Base-by-base conservation (phyloP, 352 stramenopile species). In the Globisporangium ultimum region DNA sequence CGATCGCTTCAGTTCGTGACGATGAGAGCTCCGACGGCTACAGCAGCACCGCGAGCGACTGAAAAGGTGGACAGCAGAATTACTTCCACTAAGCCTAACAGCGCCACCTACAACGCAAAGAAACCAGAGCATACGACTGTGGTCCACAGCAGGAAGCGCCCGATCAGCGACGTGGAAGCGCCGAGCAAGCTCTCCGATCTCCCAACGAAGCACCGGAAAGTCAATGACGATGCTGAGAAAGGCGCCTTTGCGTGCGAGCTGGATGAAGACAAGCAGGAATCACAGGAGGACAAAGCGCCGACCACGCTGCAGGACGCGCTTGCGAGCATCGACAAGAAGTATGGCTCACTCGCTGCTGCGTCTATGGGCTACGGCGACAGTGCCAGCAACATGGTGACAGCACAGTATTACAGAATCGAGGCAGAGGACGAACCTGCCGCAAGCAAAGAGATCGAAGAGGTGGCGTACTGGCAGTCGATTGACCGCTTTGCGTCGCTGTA, bases 401-500 rank as follows among this genome's bases (percentile, higher is more conserved):
- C 13, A 54, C 20, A 24, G 2, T 20, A 6, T 5, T 22, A 11
- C 13, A 48, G 18, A 38, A 1, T 47, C 2, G 21, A 40, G 12
- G 15, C 53, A 17, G 24, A 17, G 40, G 24, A 50, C 24, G 38
- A 18, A 3, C 20, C 32, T 10, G 41, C 21, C 47, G 17, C 47
- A 8, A 45, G 28, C 51, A 38, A 48, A 10, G 18, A 50, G 17
- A 52, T 64, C 20, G 20, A 59, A 36, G 58, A 64, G 49, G 58
- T 48, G 50, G 42, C 47, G 12, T 68, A 61, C 28, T 68, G 62
- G 62, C 49, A 48, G 43, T 52, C 45, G 14, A 40, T 68, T 51
- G 62, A 68, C 48, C 56, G 62, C 12, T 68, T 68, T 41, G 58
- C 58, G 22, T 57, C 50, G 17, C 22, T 64, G 32, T 11, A 22